Evolutionary conservation across 2,329 filamentous ascomycete genomes (phyloP).

Genomic region (Phyllosticta citrichinensis): DNA sequence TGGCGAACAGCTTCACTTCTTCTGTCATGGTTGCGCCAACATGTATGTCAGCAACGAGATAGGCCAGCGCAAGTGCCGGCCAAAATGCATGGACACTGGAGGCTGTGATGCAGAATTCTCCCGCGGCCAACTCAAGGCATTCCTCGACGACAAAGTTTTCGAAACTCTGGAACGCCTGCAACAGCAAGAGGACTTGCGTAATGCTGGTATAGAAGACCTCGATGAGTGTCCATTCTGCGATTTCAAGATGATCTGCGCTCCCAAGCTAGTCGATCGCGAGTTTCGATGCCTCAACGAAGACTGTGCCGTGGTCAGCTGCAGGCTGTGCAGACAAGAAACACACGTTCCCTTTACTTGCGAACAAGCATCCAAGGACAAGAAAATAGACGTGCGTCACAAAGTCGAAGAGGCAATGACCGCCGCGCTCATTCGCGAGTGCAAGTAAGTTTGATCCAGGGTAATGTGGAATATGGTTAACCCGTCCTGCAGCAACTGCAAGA

Average conservation of each 20-base stretch:
- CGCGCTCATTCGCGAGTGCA: constrained; percentile 68
- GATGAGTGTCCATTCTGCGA: constrained; percentile 74
- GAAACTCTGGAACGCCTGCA: constrained; percentile 60
- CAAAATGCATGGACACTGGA: constrained; percentile 61
- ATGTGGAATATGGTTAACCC: background rate
- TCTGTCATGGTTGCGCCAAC: constrained; percentile 59
- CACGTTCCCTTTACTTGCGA: constrained; percentile 66
- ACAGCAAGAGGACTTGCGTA: constrained; percentile 57
- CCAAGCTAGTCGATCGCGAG: constrained; percentile 57
- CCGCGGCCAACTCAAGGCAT: constrained; percentile 42
- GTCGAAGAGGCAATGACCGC: constrained; percentile 80
- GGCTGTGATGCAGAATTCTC: constrained; percentile 56
- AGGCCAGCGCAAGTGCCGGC: constrained; percentile 56
- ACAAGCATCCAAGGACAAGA: constrained; percentile 51
- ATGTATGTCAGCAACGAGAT: constrained; percentile 58
- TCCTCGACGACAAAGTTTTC: constrained; percentile 49
- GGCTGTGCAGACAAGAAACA: constrained; percentile 54
- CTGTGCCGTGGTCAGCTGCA: constrained; percentile 46
- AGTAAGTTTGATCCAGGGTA: constrained; percentile 24
- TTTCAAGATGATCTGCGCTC: constrained; percentile 63
- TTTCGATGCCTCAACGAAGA: constrained; percentile 60
- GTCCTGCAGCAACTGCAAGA: constrained; percentile 42
- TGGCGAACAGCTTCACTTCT: constrained; percentile 51
- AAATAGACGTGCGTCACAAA: constrained; percentile 50
- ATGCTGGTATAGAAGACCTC: constrained; percentile 61